Evolutionary conservation across 2,329 filamentous ascomycete species (phyloP), one percentile per base, ranked within the genome.

Genomic region (Diaporthe nobilis): DNA sequence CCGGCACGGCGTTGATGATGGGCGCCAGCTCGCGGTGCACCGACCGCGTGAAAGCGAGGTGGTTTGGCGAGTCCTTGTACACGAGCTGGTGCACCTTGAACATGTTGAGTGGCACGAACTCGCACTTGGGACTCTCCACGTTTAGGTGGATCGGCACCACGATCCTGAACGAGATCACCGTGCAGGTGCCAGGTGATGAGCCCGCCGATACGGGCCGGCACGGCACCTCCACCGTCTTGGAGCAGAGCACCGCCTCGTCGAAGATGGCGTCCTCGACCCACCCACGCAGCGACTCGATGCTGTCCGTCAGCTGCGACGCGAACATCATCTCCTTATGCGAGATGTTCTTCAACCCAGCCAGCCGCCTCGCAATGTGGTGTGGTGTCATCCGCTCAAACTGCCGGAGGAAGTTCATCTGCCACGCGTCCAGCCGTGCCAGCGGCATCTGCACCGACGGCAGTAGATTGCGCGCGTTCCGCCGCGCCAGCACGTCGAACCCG

Each of bases 401-500:
- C 73, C 85, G 84, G 44, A 92, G 84, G 77, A 92, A 87, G 2
- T 88, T 86, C 12, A 88, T 76, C 63, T 94, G 91, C 82, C 87
- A 88, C 4, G 86, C 80, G 65, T 91, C 87, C 1, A 94, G 84
- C 0, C 84, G 84, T 17, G 87, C 84, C 9, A 91, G 81, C 0
- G 89, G 86, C 75, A 94, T 81, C 25, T 87, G 86, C 60, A 90
- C 85, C 1, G 89, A 89, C 2, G 93, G 93, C 0, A 94, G 85
- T 70, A 92, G 85, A 77, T 92, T 91, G 28, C 88, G 88, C 9
- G 88, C 86, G 9, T 87, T 85, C 60, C 87, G 89, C 70, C 88
- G 86, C 25, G 92, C 92, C 20, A 94, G 84, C 8, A 94, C 86
- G 77, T 94, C 91, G 77, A 93, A 94, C 9, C 90, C 90, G 74